A percentile compares a stretch with the other conserved stretches of the same genome.
Evolutionary conservation across 108 stramenopile species (phyloP).

Genomic region (Fistulifera solaris): DNA sequence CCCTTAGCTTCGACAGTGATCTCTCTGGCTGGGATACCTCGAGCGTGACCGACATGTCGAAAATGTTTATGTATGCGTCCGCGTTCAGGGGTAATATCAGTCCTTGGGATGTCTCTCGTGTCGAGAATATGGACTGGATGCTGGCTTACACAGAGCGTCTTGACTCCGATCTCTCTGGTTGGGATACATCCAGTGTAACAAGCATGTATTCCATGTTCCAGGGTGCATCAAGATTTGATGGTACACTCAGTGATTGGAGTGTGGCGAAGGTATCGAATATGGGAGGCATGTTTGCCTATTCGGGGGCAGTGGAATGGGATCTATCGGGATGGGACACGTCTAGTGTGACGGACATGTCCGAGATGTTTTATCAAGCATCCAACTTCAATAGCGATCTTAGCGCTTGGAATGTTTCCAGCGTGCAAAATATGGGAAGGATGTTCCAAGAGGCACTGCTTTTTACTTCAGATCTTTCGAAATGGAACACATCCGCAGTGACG

Average conservation of each 20-base stretch:
- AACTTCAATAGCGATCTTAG: slow-evolving; percentile 21
- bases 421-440: slow-evolving; percentile 10
- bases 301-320: too few species aligned
- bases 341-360: slow-evolving; percentile 17
- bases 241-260: too few species aligned
- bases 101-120: not conserved
- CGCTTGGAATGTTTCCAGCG: slow-evolving; percentile 19
- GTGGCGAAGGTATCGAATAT: slow-evolving; percentile 19
- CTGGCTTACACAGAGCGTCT: slow-evolving; percentile 23
- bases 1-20: not conserved
- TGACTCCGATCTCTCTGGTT: slow-evolving; percentile 2
- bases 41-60: not conserved
- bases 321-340: too few species aligned
- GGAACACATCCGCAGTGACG: not conserved
- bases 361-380: slow-evolving; percentile 24
- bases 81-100: slow-evolving; percentile 16
- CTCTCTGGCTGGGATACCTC: slow-evolving; percentile 1
- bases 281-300: slow-evolving; percentile 32
- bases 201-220: not conserved
- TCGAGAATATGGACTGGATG: slow-evolving; percentile 8
- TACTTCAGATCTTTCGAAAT: not conserved
- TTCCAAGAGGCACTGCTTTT: not conserved
- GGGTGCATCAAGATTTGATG: too few species aligned
- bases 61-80: slow-evolving; percentile 23
- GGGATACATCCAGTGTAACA: not conserved